Base-by-base conservation (phyloP, 768 basidiomycete genomes). In the Harrya chromipes region DNA sequence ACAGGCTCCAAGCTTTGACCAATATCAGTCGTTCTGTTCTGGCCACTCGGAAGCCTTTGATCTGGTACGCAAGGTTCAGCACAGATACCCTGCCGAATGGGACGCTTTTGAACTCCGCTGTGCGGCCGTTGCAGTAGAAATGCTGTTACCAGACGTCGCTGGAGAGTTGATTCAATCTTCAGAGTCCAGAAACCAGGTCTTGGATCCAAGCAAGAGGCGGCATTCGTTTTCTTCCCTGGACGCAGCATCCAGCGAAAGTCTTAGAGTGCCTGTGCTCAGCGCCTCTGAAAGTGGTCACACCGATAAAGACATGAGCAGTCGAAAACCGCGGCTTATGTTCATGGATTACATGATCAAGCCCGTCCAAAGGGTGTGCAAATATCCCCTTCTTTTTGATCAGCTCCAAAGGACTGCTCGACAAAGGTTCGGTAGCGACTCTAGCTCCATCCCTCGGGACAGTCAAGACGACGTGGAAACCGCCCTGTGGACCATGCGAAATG, bases 331-430 rank as follows among this genome's bases (percentile, higher is more conserved):
- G 19, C 77, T 89, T 33, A 75, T 77, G 49, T 83, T 89, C 66
- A 72, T 81, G 57, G 95, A 98, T 70, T 94, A 94, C 64, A 78
- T 97, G 71, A 97, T 99, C 72, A 93, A 93, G 68, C 95, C 95
- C n/a, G 80, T 97, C 14, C 95, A 99, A 68, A 77, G 94, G 43
- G 87, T 99, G 43, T 97, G 94, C 79, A 90, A 86, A 58, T 99
- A 99, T 63, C 92, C 94, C 16, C 78, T 98, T 43, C 77, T 99
- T 9, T 80, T 99, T 39, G 85, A 84, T 49, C 84, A 88, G 58
- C 77, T 97, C 31, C 69, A 67, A 26, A 54, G 53, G 27, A 43
- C 37, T 12, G 43, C 11, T 1, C 23, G 36, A 9, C 50, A 52
- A 13, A 49, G 24, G 29, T 52, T 43, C 40, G 36, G 31, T 16